Conservation (phyloP, 257 asterid genomes). For the Fraxinus pennsylvanica region DNA sequence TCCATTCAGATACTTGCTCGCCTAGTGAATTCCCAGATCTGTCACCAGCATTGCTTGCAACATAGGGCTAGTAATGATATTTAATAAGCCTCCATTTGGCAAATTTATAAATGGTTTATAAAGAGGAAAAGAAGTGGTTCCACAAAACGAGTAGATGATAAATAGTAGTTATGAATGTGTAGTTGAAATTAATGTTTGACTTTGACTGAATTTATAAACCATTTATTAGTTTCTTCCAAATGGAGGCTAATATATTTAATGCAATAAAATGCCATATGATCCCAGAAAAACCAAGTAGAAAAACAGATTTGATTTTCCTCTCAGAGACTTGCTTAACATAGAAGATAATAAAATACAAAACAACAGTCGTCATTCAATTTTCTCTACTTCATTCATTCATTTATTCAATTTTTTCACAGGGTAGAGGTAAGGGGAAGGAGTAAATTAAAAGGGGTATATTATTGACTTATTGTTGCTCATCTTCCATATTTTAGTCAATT, state of each 20-base stretch:
- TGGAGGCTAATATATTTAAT: not conserved
- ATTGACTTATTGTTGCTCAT: not conserved
- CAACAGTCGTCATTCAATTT: not conserved
- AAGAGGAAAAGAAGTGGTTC: too few species aligned
- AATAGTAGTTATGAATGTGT: too few species aligned
- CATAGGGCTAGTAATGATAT: not conserved
- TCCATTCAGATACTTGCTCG: not conserved
- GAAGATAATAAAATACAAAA: not conserved
- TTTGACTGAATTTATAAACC: too few species aligned
- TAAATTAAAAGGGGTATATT: not conserved
- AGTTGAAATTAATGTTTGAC: too few species aligned
- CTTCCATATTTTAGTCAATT: not conserved
- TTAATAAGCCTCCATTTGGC: not conserved
- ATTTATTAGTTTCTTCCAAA: too few species aligned
- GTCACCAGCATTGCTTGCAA: not conserved
- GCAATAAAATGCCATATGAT: slow-evolving; percentile 1
- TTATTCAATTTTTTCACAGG: not conserved
- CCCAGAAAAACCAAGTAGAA: not conserved
- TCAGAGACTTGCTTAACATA: not conserved
- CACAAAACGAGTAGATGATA: too few species aligned
- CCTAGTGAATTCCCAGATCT: not conserved
- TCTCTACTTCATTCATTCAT: not conserved
- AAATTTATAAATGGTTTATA: too few species aligned
- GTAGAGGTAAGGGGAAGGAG: not conserved
- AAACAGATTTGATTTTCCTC: not conserved